Conservation (phyloP, 768 basidiomycete genomes). For the Pulveroboletus sp. region DNA sequence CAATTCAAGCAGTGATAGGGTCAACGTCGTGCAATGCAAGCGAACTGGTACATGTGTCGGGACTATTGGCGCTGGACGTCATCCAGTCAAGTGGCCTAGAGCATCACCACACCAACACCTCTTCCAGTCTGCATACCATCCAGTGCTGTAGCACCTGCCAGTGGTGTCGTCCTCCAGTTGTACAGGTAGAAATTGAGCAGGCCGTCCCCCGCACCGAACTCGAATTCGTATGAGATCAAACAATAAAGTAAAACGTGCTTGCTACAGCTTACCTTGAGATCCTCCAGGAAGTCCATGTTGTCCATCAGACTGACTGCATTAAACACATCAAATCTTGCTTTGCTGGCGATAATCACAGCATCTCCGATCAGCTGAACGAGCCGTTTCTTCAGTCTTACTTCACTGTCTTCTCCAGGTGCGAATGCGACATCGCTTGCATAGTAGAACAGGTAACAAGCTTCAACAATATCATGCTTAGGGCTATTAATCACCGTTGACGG, state of each 20-base stretch:
- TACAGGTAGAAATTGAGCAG: constrained; percentile 89
- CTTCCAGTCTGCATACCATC: constrained; percentile 54
- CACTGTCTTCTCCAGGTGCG: constrained; percentile 54
- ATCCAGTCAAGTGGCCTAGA: constrained; percentile 38
- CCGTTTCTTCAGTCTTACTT: constrained; percentile 59
- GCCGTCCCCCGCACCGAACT: constrained; percentile 95
- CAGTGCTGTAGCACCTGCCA: constrained; percentile 65
- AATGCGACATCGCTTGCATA: constrained; percentile 83
- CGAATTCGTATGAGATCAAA: constrained; percentile 8
- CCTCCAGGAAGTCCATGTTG: constrained; percentile 74
- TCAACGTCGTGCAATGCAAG: constrained; percentile 1
- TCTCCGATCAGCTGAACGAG: constrained; percentile 72
- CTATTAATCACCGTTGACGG: constrained; percentile 89
- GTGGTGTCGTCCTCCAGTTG: constrained; percentile 84
- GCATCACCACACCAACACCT: constrained; percentile 93
- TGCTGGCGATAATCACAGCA: constrained; percentile 73
- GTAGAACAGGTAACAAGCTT: constrained; percentile 95
- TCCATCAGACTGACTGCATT: constrained; percentile 96
- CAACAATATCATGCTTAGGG: constrained; percentile 63
- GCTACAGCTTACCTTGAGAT: constrained; percentile 62
- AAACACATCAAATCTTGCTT: constrained; percentile 91
- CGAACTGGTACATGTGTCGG: background rate
- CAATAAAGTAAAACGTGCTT: background rate
- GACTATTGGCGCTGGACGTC: background rate
- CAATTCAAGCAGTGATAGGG: background rate